Evolutionary conservation across 345 rosid genomes (phyloP), one percentile per base, ranked within the genome.

Genomic region (Reutealis trisperma): DNA sequence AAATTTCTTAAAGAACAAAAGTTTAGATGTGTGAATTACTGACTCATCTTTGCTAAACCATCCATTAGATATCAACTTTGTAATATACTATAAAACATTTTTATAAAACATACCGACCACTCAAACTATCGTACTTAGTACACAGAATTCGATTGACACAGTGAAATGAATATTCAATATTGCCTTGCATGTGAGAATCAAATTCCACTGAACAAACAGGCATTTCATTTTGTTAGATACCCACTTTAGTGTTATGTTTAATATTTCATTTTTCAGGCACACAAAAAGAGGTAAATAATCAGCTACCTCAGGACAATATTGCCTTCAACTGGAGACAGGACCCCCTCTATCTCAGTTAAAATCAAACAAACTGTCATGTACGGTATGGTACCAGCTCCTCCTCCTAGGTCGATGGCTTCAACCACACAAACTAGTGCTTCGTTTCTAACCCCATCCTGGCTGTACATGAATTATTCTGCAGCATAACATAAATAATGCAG

Each of bases 401-500:
- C 59, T 60, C 11, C 34, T 24, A 60, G 37, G 78, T 47, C 74
- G 75, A 65, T 64, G n/a, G 51, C 67, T 66, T 44, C 57, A n/a
- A n/a, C 77, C 67, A 45, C 58, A 54, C 18, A 59, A 58, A n/a
- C 59, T 18, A 27, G 5, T 45, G 8, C 61, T 64, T 34, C 22
- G 32, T 16, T 61, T 25, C 45, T 30, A 51, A 21, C 63, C 69
- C 69, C 44, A 66, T n/a, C 5, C 78, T 32, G 27, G 57, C 30
- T 1, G 25, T 5, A 41, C 63, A 62, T 51, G 72, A 69, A 51
- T 72, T 64, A 72, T 67, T 77, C 52, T 21, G 72, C 18, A 22
- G 24, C 51, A 37, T 37, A 41, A 3, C 60, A 75, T 73, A 74
- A 85, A 81, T 76, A 74, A 85, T 83, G 78, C 80, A 70, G 25